Evolutionary conservation across 176 grass and related monocot genomes (phyloP), one percentile per base, ranked within the genome.

Genomic region (Eremochloa ophiuroides): DNA sequence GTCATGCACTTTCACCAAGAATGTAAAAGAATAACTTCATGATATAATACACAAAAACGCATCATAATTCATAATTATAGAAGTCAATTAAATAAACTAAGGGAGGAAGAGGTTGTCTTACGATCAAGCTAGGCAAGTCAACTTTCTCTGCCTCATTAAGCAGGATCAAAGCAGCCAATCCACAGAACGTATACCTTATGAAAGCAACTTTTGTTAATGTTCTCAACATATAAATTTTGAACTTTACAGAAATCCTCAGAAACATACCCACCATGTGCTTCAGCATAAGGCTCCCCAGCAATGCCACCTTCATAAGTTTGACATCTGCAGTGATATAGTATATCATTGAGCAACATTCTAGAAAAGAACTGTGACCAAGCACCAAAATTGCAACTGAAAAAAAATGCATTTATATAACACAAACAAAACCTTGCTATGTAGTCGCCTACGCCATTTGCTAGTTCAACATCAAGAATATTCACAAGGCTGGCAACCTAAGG

Each of bases 291-390:
- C 66, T 98, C 95, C 71, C 95, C 95, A 59, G 86, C 75, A 85
- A 98, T 98, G 76, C 95, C 95, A 88, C 95, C 95, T 91, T 98
- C 95, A 34, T 98, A 98, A 81, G 92, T 98, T 92, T 98, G 95
- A 88, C 92, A 98, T 30, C 95, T 98, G 76, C 53, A 82, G 41
- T 27, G 16, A 81, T 58, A 58, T 15, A 61, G 53, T 82, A 61
- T 74, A 88, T 22, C 59, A 37, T 27, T 88, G 47, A 77, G 23
- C 29, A 53, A 71, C 46, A 79, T 83, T 83, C 73, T 62, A 64
- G 8, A 74, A 80, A 70, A 66, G 29, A 81, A 63, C 65, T 65
- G 51, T 25, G 43, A 20, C 22, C 14, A 82, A 34, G 43, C 50
- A 82, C 50, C 9, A 80, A 8, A 56, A 71, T 58, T 78, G n/a